Percentiles rank a stretch among this genome's conserved stretches.
phyloP scores from a whole-genome alignment of 2,329 filamentous ascomycete species.

The Fusarium newnesense region DNA sequence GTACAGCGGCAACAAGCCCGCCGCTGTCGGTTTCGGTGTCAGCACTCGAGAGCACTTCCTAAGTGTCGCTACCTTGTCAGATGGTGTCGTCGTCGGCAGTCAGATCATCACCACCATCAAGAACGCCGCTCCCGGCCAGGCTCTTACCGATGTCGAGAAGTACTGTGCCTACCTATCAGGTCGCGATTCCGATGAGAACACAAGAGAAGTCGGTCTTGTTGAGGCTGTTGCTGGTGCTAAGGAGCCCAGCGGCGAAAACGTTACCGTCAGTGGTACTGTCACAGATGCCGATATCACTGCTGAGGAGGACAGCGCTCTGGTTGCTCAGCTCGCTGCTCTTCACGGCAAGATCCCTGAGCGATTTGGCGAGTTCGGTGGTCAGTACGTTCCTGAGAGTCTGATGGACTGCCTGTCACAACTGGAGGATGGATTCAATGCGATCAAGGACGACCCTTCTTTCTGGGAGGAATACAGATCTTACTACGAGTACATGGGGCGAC shows the following conservation, averaged over 20 bases:
- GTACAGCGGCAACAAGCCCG: constrained; percentile 90
- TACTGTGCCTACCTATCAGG: constrained; percentile 80
- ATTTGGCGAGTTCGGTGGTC: constrained; percentile 95
- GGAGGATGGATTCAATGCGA: constrained; percentile 89
- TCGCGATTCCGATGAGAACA: constrained; percentile 56
- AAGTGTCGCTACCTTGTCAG: constrained; percentile 83
- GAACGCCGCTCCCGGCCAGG: constrained; percentile 46
- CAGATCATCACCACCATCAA: constrained; percentile 87
- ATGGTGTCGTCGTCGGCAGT: constrained; percentile 96
- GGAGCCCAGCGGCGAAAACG: constrained; percentile 47
- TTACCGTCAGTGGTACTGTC: constrained; percentile 69
- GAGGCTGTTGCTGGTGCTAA: constrained; percentile 71
- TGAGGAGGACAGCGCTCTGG: constrained; percentile 67
- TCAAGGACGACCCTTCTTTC: constrained; percentile 87
- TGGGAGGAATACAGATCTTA: constrained; percentile 97
- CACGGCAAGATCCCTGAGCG: constrained; percentile 84
- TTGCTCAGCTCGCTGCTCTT: constrained; percentile 85
- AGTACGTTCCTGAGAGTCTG: constrained; percentile 96
- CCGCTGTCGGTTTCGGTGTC: constrained; percentile 94
- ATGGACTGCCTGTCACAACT: constrained; percentile 96
- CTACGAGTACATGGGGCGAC: constrained; percentile 97
- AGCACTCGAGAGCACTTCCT: constrained; percentile 95
- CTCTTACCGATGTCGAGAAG: constrained; percentile 78
- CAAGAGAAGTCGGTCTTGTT: constrained; percentile 75
- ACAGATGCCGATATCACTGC: constrained; percentile 74